Conservation (phyloP, 495 filamentous ascomycete genomes). For the Rhypophila decipiens region DNA sequence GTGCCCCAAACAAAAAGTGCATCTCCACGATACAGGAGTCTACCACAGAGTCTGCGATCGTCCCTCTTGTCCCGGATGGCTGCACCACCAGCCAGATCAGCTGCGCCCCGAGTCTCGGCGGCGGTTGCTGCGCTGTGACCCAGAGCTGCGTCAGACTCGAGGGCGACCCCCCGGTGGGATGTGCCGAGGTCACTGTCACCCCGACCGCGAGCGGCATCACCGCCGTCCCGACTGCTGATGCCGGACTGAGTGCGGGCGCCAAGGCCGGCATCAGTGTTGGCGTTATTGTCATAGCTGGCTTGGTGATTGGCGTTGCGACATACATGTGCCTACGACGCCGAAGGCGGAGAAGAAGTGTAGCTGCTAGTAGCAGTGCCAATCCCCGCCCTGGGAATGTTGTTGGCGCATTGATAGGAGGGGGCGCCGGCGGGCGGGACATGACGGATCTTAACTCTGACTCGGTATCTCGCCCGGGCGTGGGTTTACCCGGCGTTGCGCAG, state of each 20-base stretch:
- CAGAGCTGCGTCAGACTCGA: slow-evolving; percentile 59
- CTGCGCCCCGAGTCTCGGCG: slow-evolving; percentile 58
- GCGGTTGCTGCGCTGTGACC: slow-evolving; percentile 69
- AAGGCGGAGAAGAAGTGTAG: slow-evolving; percentile 11
- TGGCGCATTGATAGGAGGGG: slow-evolving; percentile 4
- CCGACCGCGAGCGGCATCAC: slow-evolving; percentile 18
- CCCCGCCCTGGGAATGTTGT: slow-evolving; percentile 2
- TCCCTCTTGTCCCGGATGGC: slow-evolving; percentile 29
- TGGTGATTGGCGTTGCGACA: slow-evolving; percentile 28
- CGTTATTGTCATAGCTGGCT: slow-evolving; percentile 15
- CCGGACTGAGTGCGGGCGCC: slow-evolving; percentile 28
- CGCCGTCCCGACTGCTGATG: background rate
- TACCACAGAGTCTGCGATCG: slow-evolving; percentile 12
- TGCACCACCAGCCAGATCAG: slow-evolving; percentile 71
- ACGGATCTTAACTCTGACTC: slow-evolving; percentile 24
- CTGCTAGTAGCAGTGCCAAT: background rate
- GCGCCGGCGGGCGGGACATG: slow-evolving; percentile 3
- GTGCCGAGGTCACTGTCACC: slow-evolving; percentile 42
- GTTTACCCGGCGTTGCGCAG: slow-evolving; percentile 18
- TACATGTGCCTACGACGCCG: slow-evolving; percentile 32
- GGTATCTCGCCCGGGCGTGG: slow-evolving; percentile 14
- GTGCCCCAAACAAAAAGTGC: slow-evolving; percentile 21
- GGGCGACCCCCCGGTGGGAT: slow-evolving; percentile 33
- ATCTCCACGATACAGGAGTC: slow-evolving; percentile 16
- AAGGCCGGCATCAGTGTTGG: slow-evolving; percentile 43